Conservation (phyloP, 305 asterid species). For the Fraxinus nigra region DNA sequence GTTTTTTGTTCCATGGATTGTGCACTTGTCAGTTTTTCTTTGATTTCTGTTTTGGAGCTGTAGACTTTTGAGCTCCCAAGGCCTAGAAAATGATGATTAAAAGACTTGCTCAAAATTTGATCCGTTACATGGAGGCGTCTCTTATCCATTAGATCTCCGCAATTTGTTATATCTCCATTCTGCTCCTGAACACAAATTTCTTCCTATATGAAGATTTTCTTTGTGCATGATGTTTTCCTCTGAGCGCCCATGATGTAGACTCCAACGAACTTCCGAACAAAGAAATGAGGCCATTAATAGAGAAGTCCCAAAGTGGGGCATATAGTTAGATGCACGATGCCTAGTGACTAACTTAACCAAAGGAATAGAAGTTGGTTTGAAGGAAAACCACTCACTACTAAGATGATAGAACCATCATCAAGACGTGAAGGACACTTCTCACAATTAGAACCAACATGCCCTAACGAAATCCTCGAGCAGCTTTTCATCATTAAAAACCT, state of each 20-base stretch:
- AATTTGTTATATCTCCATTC: background rate
- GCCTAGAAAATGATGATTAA: background rate
- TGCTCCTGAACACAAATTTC: background rate
- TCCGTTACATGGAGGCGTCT: background rate
- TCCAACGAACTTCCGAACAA: background rate
- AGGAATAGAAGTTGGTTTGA: background rate
- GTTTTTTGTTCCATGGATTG: background rate
- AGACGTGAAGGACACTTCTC: background rate
- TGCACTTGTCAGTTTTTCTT: background rate
- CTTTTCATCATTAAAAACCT: background rate
- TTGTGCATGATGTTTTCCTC: background rate
- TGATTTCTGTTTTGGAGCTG: background rate
- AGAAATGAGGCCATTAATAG: background rate
- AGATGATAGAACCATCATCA: background rate
- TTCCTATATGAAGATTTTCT: background rate
- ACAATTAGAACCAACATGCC: background rate
- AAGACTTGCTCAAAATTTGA: background rate
- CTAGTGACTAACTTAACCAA: background rate
- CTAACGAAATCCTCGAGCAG: background rate
- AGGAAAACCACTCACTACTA: background rate
- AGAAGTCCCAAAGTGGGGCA: background rate
- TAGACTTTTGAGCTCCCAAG: background rate
- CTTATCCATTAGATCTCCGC: background rate
- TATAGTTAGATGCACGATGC: background rate
- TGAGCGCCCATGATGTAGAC: background rate